Evolutionary conservation across 768 basidiomycete genomes (phyloP), one percentile per base, ranked within the genome.

Genomic region (Xanthoconium stramineum): DNA sequence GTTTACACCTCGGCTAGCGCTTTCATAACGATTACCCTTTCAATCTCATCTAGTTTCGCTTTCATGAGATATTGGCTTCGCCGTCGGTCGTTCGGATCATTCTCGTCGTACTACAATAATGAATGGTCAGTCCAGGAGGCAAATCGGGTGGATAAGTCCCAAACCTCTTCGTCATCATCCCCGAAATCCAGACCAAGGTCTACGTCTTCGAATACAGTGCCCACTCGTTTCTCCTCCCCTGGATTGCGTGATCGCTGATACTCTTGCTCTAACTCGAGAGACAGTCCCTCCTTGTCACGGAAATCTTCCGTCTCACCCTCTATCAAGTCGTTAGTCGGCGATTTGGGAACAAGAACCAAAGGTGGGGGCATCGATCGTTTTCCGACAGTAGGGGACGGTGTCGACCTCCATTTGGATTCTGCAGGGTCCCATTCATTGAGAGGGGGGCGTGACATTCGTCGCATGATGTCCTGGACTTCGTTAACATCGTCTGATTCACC

Each of bases 41-140:
- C 90, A 46, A 93, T 87, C 69, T 88, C 86, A 65, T 93, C 91
- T 24, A 93, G 73, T 67, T 87, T 81, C 17, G 85, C 83, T 61
- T 78, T 83, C 84, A 92, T 83, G 42, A 86, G 71, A 60, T 83
- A 80, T 61, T 91, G 90, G 67, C 89, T 91, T 65, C 80, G 81
- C 40, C 89, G 80, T 56, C 82, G 80, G 70, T 90, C 89, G 64
- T 89, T 77, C 43, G 86, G 85, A 63, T 90, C 89, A 61, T 83
- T 75, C 44, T 83, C 80, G 56, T 89, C 86, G 61, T 80, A 85
- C 86, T 89, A 61, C 8, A 35, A 47, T 20, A 29, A 50, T 33
- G 52, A 39, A 47, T 44, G 57, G 61, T 65, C 56, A 71, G 62
- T 40, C 50, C 14, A 43, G 24, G 52, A 50, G 42, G 20, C 32